phyloP scores from a whole-genome alignment of 2,329 filamentous ascomycete species.

The Talaromyces rugulosus region DNA sequence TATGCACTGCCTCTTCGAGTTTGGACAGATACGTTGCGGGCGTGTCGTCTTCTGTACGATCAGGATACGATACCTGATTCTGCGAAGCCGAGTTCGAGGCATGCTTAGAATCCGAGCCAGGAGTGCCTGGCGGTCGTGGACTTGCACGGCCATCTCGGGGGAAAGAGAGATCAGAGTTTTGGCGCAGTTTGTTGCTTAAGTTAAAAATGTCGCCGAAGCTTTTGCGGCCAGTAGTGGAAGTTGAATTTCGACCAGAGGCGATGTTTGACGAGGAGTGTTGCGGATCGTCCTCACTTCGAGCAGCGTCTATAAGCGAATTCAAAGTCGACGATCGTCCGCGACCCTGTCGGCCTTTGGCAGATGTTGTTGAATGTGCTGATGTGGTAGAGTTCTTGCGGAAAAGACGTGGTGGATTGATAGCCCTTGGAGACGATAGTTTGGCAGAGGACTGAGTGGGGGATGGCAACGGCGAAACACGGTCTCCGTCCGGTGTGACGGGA shows the following conservation, averaged over 20 bases:
- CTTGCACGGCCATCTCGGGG: conserved; percentile 59
- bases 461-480: conserved; percentile 37
- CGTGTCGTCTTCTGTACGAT: conserved; percentile 80
- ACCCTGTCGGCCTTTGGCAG: conserved; percentile 46
- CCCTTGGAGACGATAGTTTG: conserved; percentile 44
- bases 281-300: conserved; percentile 65
- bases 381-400: conserved; percentile 58
- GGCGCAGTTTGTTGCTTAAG: conserved; percentile 68
- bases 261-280: conserved; percentile 54
- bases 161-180: conserved; percentile 69
- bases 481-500: conserved; percentile 26
- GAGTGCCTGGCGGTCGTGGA: conserved; percentile 58
- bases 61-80: conserved; percentile 66
- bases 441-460: conserved; percentile 52
- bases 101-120: conserved; percentile 70
- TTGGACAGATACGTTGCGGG: conserved; percentile 83
- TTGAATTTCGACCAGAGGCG: conserved; percentile 64
- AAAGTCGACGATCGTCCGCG: conserved; percentile 84
- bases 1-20: conserved; percentile 73
- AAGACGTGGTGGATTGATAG: conserved; percentile 39
- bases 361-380: conserved; percentile 57
- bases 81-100: conserved; percentile 76
- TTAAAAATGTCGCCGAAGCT: conserved; percentile 89
- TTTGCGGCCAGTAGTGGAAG: conserved; percentile 78
- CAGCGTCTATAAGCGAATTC: conserved; percentile 69